These are phyloP conservation scores for Heliosperma pusillum DNA, from an alignment of 148 eudicot genomes.

Conservation along the genomic window DNA sequence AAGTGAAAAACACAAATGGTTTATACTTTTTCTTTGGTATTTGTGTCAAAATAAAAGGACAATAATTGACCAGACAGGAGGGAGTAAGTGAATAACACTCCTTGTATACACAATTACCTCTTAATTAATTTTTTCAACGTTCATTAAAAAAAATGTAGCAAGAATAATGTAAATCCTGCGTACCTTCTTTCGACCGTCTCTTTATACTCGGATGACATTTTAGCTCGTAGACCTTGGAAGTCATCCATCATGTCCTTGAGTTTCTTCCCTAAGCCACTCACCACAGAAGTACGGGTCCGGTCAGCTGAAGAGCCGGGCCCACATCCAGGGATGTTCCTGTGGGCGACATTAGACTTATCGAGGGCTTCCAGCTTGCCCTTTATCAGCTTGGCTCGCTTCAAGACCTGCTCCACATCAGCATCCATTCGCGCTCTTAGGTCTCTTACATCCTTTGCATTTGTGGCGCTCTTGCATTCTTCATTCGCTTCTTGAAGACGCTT, in stretches of 20 bases:
- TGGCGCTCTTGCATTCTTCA: slow-evolving; percentile 54
- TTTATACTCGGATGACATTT: slow-evolving; percentile 67
- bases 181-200: slow-evolving; percentile 59
- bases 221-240: slow-evolving; percentile 52
- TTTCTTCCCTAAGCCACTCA: slow-evolving; percentile 62
- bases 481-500: slow-evolving; percentile 53
- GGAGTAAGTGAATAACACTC: too few relatives aligned
- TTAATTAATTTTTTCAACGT: too few relatives aligned
- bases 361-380: slow-evolving; percentile 67
- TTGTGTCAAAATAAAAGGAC: too few relatives aligned
- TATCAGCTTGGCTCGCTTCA: slow-evolving; percentile 59
- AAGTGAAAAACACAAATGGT: too few relatives aligned
- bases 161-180: too few relatives aligned
- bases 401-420: slow-evolving; percentile 49
- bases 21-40: too few relatives aligned
- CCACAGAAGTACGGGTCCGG: slow-evolving; percentile 59
- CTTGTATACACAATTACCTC: too few relatives aligned
- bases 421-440: slow-evolving; percentile 62
- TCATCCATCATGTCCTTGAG: slow-evolving; percentile 69
- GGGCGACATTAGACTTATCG: slow-evolving; percentile 49
- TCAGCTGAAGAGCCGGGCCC: slow-evolving; percentile 78
- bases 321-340: slow-evolving; percentile 50
- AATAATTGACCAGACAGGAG: too few relatives aligned
- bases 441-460: slow-evolving; percentile 58
- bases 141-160: too few relatives aligned